A percentile compares a stretch with the other conserved stretches of the same genome.
phyloP scores from a whole-genome alignment of 768 basidiomycete genomes.

The Butyriboletus loyo region DNA sequence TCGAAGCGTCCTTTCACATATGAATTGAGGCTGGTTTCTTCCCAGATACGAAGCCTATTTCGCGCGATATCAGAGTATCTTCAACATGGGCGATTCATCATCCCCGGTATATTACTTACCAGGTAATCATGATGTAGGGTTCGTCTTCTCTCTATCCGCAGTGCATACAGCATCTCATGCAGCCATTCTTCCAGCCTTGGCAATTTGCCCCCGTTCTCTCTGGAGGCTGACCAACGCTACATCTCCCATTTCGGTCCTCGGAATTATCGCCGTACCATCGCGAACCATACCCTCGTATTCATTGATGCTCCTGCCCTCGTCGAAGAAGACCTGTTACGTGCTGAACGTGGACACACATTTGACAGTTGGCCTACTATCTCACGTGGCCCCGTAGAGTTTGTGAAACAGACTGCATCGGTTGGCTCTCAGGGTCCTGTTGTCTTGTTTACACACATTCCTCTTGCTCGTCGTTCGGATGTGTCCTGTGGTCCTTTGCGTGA shows the following conservation, averaged over 20 bases:
- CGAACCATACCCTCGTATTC: slow-evolving; percentile 70
- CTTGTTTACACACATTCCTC: slow-evolving; percentile 87
- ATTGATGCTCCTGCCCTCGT: slow-evolving; percentile 71
- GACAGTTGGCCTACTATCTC: slow-evolving; percentile 46
- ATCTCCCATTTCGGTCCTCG: slow-evolving; percentile 71
- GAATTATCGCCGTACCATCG: slow-evolving; percentile 60
- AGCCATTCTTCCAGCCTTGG: slow-evolving; percentile 26
- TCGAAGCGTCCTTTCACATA: background rate
- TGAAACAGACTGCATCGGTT: slow-evolving; percentile 37
- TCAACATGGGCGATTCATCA: slow-evolving; percentile 41
- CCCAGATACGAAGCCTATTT: slow-evolving; percentile 73
- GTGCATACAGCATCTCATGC: slow-evolving; percentile 1
- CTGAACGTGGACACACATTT: slow-evolving; percentile 38
- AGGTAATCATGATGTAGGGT: slow-evolving; percentile 92
- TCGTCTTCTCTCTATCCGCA: slow-evolving; percentile 18
- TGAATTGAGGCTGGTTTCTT: slow-evolving; percentile 5
- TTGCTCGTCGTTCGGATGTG: slow-evolving; percentile 65
- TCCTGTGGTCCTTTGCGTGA: slow-evolving; percentile 80
- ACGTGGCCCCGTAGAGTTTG: slow-evolving; percentile 54
- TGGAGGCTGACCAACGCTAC: slow-evolving; percentile 55
- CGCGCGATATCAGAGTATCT: slow-evolving; percentile 67
- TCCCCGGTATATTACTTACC: slow-evolving; percentile 71
- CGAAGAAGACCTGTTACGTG: slow-evolving; percentile 66
- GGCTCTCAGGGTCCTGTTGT: slow-evolving; percentile 48
- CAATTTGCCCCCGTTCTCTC: slow-evolving; percentile 32